Base-by-base conservation (phyloP, 768 basidiomycete genomes). In the Boletus sensibilis region DNA sequence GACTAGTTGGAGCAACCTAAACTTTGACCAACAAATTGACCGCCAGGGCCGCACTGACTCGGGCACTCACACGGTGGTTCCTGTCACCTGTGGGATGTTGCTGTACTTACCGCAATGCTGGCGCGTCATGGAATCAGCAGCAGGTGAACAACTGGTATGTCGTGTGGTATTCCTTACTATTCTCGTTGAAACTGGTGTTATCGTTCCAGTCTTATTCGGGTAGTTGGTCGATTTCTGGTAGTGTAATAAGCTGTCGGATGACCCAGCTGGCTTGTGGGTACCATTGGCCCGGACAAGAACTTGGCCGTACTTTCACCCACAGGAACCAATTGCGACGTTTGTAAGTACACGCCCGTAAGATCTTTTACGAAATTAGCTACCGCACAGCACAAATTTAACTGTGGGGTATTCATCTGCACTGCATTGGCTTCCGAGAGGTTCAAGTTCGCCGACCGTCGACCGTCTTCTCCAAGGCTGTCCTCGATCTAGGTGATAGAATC, bases 341-440 rank as follows among this genome's bases (percentile, higher is more conserved):
- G 11, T 16, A 23, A 16, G 31, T 23, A 11, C 33, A 34, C 29
- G 20, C 29, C 29, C 18, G 42, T 29, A 31, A 31, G 9, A 34
- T 39, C 42, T 20, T 45, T 33, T 31, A 46, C 13, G 8, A 21
- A 31, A 31, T 12, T 46, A 14, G 45, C 31, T 21, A 47, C 31
- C 44, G 31, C 43, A 33, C 35, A 52, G 23, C 25, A 47, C 38
- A 31, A 47, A 41, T 25, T 56, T 46, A 56, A 33, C 53, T 46
- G 44, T 27, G 55, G 53, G 53, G 37, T 39, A 14, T 41, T 27
- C n/a, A 16, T 27, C 11, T 27, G 33, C 8, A 14, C 20, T 13
- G n/a, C 14, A 10, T 18, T 11, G 18, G 29, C 45, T 48, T 13
- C 31, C 44, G 27, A 50, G 42, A 37, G 2, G 25, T 37, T 51